These are phyloP conservation scores for Bacidia gigantensis DNA, from an alignment of 495 filamentous ascomycete species.

Conservation along the genomic window DNA sequence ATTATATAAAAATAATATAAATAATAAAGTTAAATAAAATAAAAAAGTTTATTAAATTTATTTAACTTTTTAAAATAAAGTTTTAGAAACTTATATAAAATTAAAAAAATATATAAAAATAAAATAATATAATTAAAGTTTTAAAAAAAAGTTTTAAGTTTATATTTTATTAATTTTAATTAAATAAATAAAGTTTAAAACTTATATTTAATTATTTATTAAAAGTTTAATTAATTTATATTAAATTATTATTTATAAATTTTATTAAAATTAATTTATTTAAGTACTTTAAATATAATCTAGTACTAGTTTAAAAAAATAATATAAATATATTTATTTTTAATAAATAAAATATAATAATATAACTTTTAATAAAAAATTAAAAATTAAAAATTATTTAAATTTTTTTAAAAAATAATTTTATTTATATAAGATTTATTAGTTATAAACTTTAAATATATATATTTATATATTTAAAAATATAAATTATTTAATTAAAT, in stretches of 20 bases:
- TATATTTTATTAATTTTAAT: conserved; percentile 1
- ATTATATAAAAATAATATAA: too few relatives aligned
- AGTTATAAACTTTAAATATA: neutral
- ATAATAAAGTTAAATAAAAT: too few relatives aligned
- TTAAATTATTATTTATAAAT: neutral
- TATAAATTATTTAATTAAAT: neutral
- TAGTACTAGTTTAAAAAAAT: neutral
- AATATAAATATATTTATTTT: neutral
- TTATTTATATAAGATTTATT: neutral
- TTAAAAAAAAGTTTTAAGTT: too few relatives aligned
- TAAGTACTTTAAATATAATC: neutral
- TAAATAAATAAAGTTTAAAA: conserved; percentile 1
- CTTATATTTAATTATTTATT: neutral
- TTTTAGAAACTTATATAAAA: too few relatives aligned
- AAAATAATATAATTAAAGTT: too few relatives aligned
- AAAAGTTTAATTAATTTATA: conserved; percentile 1
- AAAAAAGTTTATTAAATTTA: too few relatives aligned
- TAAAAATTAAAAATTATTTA: neutral
- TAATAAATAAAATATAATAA: neutral
- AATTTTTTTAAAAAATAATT: neutral
- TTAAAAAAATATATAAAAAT: too few relatives aligned
- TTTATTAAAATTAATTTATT: neutral
- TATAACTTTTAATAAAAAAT: too few relatives aligned
- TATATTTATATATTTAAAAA: neutral
- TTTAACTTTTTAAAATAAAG: too few relatives aligned